Evolutionary conservation across 352 stramenopile species (phyloP).

Genomic region (Albugo laibachii): DNA sequence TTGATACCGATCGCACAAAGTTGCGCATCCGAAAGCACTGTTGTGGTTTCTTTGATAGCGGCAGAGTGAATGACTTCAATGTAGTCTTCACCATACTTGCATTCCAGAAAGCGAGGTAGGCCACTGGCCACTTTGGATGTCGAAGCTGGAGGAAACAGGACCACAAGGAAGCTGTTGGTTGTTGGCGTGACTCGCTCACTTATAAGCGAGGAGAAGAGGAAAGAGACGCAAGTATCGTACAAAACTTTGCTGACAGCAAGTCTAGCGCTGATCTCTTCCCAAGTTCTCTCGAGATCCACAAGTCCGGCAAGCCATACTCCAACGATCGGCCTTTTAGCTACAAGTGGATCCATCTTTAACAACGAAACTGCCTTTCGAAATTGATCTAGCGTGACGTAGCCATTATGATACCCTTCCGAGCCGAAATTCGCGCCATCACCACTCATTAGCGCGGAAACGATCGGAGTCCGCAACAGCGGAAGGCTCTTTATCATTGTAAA

Average conservation of each 20-base stretch:
- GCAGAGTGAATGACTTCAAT: too few relatives aligned
- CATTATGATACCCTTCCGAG: constrained; percentile 1
- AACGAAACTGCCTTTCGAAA: constrained; percentile 56
- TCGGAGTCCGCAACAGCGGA: too few relatives aligned
- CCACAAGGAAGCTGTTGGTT: constrained; percentile 41
- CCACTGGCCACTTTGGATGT: too few relatives aligned
- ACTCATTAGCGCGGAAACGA: too few relatives aligned
- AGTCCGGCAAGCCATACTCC: constrained; percentile 49
- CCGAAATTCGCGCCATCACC: too few relatives aligned
- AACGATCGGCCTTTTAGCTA: constrained; percentile 40
- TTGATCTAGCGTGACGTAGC: constrained; percentile 50
- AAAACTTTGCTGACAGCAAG: constrained; percentile 3
- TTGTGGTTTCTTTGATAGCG: too few relatives aligned
- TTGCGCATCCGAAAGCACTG: too few relatives aligned
- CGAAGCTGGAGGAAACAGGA: constrained; percentile 19
- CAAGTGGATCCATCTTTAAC: constrained; percentile 47
- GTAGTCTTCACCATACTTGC: too few relatives aligned
- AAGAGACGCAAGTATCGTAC: constrained; percentile 34
- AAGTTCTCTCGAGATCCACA: constrained; percentile 29
- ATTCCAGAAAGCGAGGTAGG: too few relatives aligned
- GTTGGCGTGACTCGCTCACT: constrained; percentile 34
- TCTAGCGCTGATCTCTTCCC: constrained; percentile 12
- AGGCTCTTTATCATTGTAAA: too few relatives aligned
- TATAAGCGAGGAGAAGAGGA: constrained; percentile 23
- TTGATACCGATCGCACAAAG: too few relatives aligned